phyloP scores from a whole-genome alignment of 352 stramenopile genomes.

The Phytophthora chlamydospora region DNA sequence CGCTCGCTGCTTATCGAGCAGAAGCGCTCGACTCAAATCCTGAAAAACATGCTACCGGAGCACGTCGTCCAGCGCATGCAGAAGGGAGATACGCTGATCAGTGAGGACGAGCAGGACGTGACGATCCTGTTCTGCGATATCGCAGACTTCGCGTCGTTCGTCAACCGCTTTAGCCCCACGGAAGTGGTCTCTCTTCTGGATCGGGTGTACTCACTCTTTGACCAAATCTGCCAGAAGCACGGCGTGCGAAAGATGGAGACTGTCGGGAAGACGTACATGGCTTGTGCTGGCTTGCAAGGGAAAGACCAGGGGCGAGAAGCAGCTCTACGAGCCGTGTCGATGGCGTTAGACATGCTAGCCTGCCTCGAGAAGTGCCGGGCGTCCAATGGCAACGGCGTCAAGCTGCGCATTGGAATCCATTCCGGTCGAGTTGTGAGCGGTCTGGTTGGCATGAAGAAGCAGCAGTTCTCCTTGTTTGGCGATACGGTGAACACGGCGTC shows the following conservation, averaged over 20 bases:
- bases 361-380: slow-evolving; percentile 72
- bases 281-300: slow-evolving; percentile 82
- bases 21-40: slow-evolving; percentile 77
- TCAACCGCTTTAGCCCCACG: slow-evolving; percentile 75
- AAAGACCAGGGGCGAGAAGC: slow-evolving; percentile 79
- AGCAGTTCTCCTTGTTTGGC: slow-evolving; percentile 94
- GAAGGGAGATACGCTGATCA: slow-evolving; percentile 81
- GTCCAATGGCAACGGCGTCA: slow-evolving; percentile 84
- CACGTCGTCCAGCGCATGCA: slow-evolving; percentile 89
- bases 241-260: slow-evolving; percentile 94
- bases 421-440: slow-evolving; percentile 88
- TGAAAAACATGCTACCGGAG: slow-evolving; percentile 88
- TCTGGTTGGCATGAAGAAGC: slow-evolving; percentile 92
- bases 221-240: slow-evolving; percentile 91
- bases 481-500: slow-evolving; percentile 92
- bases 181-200: slow-evolving; percentile 89
- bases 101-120: slow-evolving; percentile 88
- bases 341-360: slow-evolving; percentile 81
- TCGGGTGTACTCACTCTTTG: slow-evolving; percentile 92
- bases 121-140: slow-evolving; percentile 91
- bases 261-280: slow-evolving; percentile 93
- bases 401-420: slow-evolving; percentile 92
- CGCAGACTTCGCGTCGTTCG: slow-evolving; percentile 78
- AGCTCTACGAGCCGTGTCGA: slow-evolving; percentile 72
- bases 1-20: slow-evolving; percentile 81